Evolutionary conservation across 345 rosid species (phyloP), one percentile per base, ranked within the genome.

Genomic region (Rhizophora apiculata): DNA sequence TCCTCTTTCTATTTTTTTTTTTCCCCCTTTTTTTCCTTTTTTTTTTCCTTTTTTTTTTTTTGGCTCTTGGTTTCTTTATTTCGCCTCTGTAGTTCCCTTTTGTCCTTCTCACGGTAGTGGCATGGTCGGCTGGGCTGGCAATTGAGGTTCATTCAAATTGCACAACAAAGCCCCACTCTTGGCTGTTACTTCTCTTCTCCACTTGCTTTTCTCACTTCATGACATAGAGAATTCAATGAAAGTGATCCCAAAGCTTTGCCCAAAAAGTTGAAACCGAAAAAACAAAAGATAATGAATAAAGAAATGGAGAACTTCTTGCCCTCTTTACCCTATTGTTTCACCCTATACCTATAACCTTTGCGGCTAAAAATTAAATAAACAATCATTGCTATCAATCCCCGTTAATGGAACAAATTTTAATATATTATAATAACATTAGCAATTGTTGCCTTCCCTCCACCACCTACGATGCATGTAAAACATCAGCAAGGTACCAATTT

Each of bases 41-140:
- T 0, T 60, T 30, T 49, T 51, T 11, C 18, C 31, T 51, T 24
- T 24, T 24, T 24, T 24, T 24, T 24, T 24, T 24, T 24, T 24
- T 24, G 24, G 24, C 52, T 51, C 37, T 34, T 16, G 20, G 27
- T 36, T 26, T 43, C 24, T 43, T 24, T 26, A 1, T 46, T 60
- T 60, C 3, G 1, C 2, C 16, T 26, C 6, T 39, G 34, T 34
- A 59, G 73, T 70, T 60, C 80, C 72, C 78, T 75, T 82, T 70
- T 61, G 83, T 86, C 90, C 72, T 78, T 81, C 79, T 86, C 93
- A 85, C 76, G 84, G 79, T 84, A 78, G 68, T 84, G 86, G 82
- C 90, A 78, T 84, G 83, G 85, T 82, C 82, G 67, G 83, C 72
- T 71, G 82, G 82, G 89, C 83, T 80, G 89, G 77, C 77, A 80